Evolutionary conservation across 495 filamentous ascomycete genomes (phyloP), one percentile per base, ranked within the genome.

Genomic region (Ramalina peruviana): DNA sequence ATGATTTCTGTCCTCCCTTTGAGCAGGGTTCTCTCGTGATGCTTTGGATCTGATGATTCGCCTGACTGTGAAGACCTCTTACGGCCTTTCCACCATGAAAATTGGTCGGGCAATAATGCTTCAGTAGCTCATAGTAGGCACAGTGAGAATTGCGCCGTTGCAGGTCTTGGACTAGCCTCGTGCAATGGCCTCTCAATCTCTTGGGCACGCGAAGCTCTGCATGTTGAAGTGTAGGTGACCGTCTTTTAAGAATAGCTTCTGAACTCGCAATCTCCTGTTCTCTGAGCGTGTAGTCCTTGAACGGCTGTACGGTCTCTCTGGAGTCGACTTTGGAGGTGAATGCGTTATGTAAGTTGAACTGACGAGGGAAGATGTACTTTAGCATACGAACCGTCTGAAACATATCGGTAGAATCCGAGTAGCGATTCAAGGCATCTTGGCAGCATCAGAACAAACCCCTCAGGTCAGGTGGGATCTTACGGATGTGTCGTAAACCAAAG

Each of bases 331-430:
- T 61, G 1, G 77, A 79, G 0, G 83, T 85, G 57, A 97, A 96
- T n/a, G 83, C 86, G 65, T 95, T 98, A 55, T 90, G 85, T 12
- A 98, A 67, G 3, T 79, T 78, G 60, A 94, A 96, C 61, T 97
- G 88, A 17, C 83, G 73, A 27, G 92, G 92, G 54, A 98, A 98
- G 1, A 98, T 80, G 62, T 98, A 90, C 66, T 86, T 88, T 77
- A 94, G 76, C 23, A 96, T 66, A 51, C 83, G 86, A 6, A 81
- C 58, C 0, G 79, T 84, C 46, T 83, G 72, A 3, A 66, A 56
- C n/a, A 62, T 60, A 44, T 75, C 71, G 6, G 67, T 58, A 5
- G 61, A 48, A 33, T 76, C 66, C 0, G 73, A 66, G 58, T 75
- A 85, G 1, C 88, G 82, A 63, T 89, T 94, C 16, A 98, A 66